phyloP scores from a whole-genome alignment of 169 alveolate species.

The Plasmodium gonderi region DNA sequence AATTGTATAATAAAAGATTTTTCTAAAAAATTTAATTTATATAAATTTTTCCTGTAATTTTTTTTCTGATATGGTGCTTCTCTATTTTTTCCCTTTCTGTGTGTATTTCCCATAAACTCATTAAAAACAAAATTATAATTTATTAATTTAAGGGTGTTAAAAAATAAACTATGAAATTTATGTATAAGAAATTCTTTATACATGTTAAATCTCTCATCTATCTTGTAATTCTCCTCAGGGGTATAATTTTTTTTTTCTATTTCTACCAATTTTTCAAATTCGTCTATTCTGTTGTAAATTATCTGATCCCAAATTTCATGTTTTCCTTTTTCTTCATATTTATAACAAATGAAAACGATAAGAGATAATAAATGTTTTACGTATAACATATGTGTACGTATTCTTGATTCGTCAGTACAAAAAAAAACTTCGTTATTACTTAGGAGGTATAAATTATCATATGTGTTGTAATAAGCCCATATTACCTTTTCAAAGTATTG shows the following conservation, averaged over 20 bases:
- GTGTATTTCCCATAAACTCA: not conserved
- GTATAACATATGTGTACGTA: not conserved
- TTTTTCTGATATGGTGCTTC: not conserved
- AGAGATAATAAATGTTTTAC: constrained; percentile 58
- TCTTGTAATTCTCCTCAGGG: not conserved
- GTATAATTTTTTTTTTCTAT: constrained; percentile 11
- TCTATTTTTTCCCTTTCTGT: not conserved
- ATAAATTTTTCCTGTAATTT: constrained; percentile 4
- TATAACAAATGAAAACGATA: constrained; percentile 65
- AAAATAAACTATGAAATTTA: constrained; percentile 62
- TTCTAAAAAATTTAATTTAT: constrained; percentile 46
- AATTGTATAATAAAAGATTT: constrained; percentile 38
- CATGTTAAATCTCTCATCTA: constrained; percentile 41
- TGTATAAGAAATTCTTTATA: constrained; percentile 58
- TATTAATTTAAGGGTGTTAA: constrained; percentile 45
- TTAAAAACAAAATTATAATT: constrained; percentile 65
- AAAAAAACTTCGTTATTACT: constrained; percentile 37
- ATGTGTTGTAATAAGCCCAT: constrained; percentile 60
- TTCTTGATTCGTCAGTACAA: not conserved
- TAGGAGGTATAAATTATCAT: constrained; percentile 27
- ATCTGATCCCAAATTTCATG: constrained; percentile 73
- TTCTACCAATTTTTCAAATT: constrained; percentile 69
- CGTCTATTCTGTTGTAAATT: constrained; percentile 56
- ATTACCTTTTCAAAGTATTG: constrained; percentile 70
- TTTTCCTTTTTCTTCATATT: constrained; percentile 74